Base-by-base conservation (phyloP, 2,329 filamentous ascomycete genomes). In the Periconia sp. region DNA sequence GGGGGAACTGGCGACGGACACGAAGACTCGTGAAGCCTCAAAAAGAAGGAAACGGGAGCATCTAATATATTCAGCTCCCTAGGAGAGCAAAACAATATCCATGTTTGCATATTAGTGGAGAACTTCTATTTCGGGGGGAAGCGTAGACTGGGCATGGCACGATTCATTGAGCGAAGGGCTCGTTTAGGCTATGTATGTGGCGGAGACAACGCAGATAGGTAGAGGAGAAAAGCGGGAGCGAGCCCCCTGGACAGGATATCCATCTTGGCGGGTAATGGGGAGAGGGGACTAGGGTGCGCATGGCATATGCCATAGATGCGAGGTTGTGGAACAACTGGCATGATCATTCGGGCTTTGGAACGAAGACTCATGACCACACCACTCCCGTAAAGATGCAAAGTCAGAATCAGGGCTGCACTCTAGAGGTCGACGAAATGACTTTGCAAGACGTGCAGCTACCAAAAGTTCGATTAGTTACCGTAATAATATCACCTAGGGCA, bases 121-220 rank as follows among this genome's bases (percentile, higher is more conserved):
- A 44, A 15, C 10, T 33, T 30, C 54, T 56, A 53, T 50, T 56
- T 49, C 42, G 47, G 50, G 33, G 54, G 15, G 30, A 41, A 40
- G 23, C 27, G 41, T 40, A 52, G 37, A 42, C 49, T 43, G 35
- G 49, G 49, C 47, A 49, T 44, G 19, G 49, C 37, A 30, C 33
- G 53, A 55, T 55, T 47, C 45, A 49, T 50, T 40, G 44, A 37
- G 31, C 44, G 35, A 23, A 11, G 19, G 17, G 19, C 50, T 52
- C 43, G 43, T 41, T 53, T 45, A 27, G 50, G 54, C 42, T 44
- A 11, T 37, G 31, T 33, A 27, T n/a, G 50, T 45, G 50, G 50
- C 54, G 54, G 41, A 13, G 46, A 44, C 40, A 17, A 30, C 42
- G 49, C 46, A 44, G 30, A 37, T 27, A 8, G 37, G 45, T 43